Base-by-base conservation (phyloP, 345 rosid genomes). In the Balakata baccata region DNA sequence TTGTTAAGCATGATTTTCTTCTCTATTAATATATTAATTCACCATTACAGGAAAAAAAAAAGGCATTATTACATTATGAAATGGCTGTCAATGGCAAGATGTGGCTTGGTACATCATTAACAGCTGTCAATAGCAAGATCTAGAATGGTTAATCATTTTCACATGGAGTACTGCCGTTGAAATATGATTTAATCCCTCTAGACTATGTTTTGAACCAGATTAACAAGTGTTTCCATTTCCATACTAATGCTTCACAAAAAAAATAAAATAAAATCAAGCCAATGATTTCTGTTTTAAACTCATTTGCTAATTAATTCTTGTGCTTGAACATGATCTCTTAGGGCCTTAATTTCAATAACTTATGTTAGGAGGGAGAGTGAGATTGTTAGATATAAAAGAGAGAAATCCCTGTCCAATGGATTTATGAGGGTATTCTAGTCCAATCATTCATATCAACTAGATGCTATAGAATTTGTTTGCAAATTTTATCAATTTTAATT, bases 1-100 rank as follows among this genome's bases (percentile, higher is more conserved):
- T 82, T 34, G 75, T 53, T 74, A 45, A 69, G 68, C 13, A 20
- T 68, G 11, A 11, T 64, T 68, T 66, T 58, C 23, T 63, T 58
- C 37, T 69, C 64, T 14, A 23, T 65, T 41, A 0, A 23, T 9
- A 53, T 22, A 23, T 57, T 37, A 4, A 10, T 56, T 53, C 38
- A 16, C 51, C 39, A 47, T 38, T 45, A 22, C 11, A n/a, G 6
- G 41, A 41, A 23, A 69, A 56, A 53, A 41, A 23, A 69, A 56
- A 61, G 64, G 4, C 23, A 45, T 71, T 57, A 20, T 71, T 20
- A 13, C 18, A 17, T 39, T 38, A 14, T 29, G 10, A 18, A 11
- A 46, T 45, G 45, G 18, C 13, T 20, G 69, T 34, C 23, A 9
- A 11, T 34, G 9, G 4, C 16, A 39, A 22, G 12, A 37, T 52